A percentile compares a stretch with the other conserved stretches of the same genome.
phyloP scores from a whole-genome alignment of 768 basidiomycete species.

The Brasilioporus rufonigricans region DNA sequence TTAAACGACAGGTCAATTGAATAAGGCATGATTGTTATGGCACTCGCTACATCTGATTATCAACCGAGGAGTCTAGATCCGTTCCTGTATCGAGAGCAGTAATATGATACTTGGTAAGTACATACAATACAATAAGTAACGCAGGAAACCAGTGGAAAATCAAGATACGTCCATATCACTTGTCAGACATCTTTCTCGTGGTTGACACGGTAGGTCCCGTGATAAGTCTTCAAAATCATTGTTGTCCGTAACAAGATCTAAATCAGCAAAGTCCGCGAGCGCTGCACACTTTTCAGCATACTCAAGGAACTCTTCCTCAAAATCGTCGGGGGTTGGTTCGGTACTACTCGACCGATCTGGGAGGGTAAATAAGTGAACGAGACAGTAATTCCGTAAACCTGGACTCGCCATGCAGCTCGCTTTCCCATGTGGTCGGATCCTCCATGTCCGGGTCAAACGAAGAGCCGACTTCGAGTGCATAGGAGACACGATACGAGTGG shows the following conservation, averaged over 20 bases:
- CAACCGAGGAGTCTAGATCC: no score
- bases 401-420: conserved; percentile 46
- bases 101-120: conserved; percentile 1
- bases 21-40: no score
- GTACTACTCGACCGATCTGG: conserved; percentile 5
- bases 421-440: conserved; percentile 60
- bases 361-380: background rate
- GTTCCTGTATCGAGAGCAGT: background rate
- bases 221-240: conserved; percentile 23
- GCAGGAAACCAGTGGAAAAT: background rate
- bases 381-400: background rate
- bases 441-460: conserved; percentile 76
- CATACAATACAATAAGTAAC: conserved; percentile 2
- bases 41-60: no score
- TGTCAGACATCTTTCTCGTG: background rate
- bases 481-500: conserved; percentile 62
- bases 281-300: conserved; percentile 55
- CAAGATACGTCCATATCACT: conserved; percentile 29
- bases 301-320: conserved; percentile 55
- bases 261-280: conserved; percentile 47
- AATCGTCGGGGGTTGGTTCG: conserved; percentile 41
- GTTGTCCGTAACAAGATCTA: conserved; percentile 26
- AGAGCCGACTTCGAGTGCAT: conserved; percentile 66
- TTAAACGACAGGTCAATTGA: no score
- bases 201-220: background rate